Base-by-base conservation (phyloP, 208 protist species). In the Novymonas esmeraldas region DNA sequence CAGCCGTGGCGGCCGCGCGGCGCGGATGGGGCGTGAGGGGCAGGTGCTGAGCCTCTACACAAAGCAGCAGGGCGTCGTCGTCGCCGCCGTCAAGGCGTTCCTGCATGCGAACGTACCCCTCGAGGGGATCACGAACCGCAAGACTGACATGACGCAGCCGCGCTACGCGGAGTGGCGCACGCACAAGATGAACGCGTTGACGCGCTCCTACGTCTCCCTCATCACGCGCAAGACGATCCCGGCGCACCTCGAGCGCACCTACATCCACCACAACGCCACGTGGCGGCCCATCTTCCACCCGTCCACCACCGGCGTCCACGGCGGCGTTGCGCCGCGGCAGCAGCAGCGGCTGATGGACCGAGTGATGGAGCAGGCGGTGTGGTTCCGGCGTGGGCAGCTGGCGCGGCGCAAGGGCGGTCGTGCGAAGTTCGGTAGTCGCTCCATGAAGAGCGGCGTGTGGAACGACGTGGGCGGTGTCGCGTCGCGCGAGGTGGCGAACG, bases 191-290 rank as follows among this genome's bases (percentile, higher is more conserved):
- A 93, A 93, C 54, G 81, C 87, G 28, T 79, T 93, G 24, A 73
- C 81, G 34, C 81, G 87, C 26, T 74, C 84, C n/a, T 95, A 92
- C 61, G 85, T 93, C 29, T 91, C 84, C 2, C 76, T 95, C 48
- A 90, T 95, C 70, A 87, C 87, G 7, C 79, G 74, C 64, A 92
- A 90, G 77, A 84, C 86, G 18, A 93, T 95, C 67, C 90, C 90
- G 2, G 84, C 81, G 2, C 82, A 93, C 56, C 67, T 95, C 38
- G 86, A 95, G 76, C 70, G 78, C 11, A 91, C 84, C 24, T 95
- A 95, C 71, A 26, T 95, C 39, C 82, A 80, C 31, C 86, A 93
- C 77, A 92, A 93, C 72, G 90, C 84, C 34, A 93, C 87, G 13
- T 94, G 89, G 85, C 77, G 89, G 13, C 89, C 89, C 1, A 29